phyloP scores from a whole-genome alignment of 306 rosid species.

The Prunus dulcis region DNA sequence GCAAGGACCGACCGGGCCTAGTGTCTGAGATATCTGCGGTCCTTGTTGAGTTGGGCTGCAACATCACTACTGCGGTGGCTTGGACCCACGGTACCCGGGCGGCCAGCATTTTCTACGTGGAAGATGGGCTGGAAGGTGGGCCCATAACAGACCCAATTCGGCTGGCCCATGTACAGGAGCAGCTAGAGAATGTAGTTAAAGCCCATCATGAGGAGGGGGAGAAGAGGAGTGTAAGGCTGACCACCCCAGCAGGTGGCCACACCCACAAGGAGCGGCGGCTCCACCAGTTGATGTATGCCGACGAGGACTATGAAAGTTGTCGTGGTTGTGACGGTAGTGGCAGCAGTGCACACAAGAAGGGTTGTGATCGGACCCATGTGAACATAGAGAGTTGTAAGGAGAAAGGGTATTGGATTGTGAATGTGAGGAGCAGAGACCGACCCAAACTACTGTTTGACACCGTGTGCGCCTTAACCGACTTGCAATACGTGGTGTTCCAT shows the following conservation, averaged over 20 bases:
- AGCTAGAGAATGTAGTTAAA: slow-evolving; percentile 54
- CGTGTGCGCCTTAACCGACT: slow-evolving; percentile 66
- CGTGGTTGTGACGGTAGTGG: slow-evolving; percentile 40
- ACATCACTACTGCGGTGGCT: slow-evolving; percentile 47
- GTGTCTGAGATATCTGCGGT: slow-evolving; percentile 73
- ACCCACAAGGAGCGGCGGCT: slow-evolving; percentile 77
- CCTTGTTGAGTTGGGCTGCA: slow-evolving; percentile 56
- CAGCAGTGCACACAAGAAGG: slow-evolving; percentile 42
- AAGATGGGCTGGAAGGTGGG: slow-evolving; percentile 52
- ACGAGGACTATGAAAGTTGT: slow-evolving; percentile 61
- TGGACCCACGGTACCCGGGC: slow-evolving; percentile 74
- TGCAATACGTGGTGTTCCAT: slow-evolving; percentile 75
- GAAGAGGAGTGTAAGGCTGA: slow-evolving; percentile 53
- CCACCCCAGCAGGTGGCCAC: slow-evolving; percentile 34
- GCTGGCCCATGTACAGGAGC: slow-evolving; percentile 51
- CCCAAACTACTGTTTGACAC: slow-evolving; percentile 85
- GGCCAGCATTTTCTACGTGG: slow-evolving; percentile 60
- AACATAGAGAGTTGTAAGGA: slow-evolving; percentile 52
- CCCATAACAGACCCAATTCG: slow-evolving; percentile 54
- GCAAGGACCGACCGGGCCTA: slow-evolving; percentile 66
- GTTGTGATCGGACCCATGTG: slow-evolving; percentile 74
- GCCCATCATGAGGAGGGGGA: slow-evolving; percentile 53
- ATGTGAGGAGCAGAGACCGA: slow-evolving; percentile 61
- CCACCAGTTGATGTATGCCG: slow-evolving; percentile 76
- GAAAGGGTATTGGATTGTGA: slow-evolving; percentile 67